Conservation (phyloP, 2,329 filamentous ascomycete species). For the Podosphaera fusca region DNA sequence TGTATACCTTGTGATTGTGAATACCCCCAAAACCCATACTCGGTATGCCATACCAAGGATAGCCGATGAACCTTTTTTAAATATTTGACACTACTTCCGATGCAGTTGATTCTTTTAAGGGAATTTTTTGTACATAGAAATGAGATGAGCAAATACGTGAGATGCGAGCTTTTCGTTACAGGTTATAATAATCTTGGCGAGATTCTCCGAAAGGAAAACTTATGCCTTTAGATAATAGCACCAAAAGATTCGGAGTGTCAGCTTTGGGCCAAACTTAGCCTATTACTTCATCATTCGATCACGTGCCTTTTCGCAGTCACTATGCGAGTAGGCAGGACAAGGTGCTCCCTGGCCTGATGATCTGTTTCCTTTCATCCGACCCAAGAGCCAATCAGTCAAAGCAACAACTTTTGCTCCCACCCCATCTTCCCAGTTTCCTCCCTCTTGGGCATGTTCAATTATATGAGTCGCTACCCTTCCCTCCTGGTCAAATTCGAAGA, state of each 20-base stretch:
- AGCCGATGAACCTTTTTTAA: no score
- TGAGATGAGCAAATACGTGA: no score
- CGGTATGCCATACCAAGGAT: no score
- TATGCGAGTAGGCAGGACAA: conserved; percentile 13
- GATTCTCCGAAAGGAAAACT: no score
- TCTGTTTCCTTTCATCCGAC: conserved; percentile 36
- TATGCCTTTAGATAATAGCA: no score
- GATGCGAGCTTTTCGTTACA: no score
- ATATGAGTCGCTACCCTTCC: conserved; percentile 71
- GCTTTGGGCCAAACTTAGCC: not conserved
- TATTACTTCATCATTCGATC: not conserved
- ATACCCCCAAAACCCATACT: no score
- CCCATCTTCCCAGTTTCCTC: conserved; percentile 59
- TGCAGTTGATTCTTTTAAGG: no score
- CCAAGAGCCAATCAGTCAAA: conserved; percentile 83
- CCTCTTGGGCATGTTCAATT: conserved; percentile 79
- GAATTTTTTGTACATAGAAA: no score
- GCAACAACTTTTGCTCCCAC: conserved; percentile 68
- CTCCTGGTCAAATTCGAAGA: conserved; percentile 83
- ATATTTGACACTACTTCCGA: no score
- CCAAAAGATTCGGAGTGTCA: not conserved
- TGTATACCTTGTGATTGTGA: no score
- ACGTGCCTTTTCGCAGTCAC: not conserved
- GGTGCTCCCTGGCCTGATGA: conserved; percentile 11
- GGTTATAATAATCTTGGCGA: no score